Base-by-base conservation (phyloP, 768 basidiomycete species). In the Austroboletus eburneus region DNA sequence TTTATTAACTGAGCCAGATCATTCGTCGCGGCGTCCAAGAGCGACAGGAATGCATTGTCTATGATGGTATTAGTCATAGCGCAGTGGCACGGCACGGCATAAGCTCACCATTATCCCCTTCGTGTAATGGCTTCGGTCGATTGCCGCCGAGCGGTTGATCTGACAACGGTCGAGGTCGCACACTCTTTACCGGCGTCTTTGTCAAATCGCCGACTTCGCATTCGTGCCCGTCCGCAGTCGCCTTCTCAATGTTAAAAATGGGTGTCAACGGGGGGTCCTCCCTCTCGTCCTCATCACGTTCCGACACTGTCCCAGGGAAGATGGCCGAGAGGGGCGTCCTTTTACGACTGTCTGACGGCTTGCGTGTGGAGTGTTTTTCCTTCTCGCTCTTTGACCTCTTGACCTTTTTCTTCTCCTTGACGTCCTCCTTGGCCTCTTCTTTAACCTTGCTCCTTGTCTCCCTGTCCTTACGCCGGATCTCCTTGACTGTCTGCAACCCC, bases 1-100 rank as follows among this genome's bases (percentile, higher is more conserved):
- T 83, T 86, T 62, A 91, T 87, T 4, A 91, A 69, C 45, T 79
- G 78, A 0, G 85, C 88, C 4, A 91, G 75, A 34, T 91, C 88
- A 42, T 87, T 80, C 1, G 88, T 91, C 0, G 85, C 88, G 0
- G 86, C 85, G 51, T 84, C 84, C n/a, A 90, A 68, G 24, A 87
- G 75, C 0, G 81, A 85, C 2, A 88, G 58, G 13, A 79, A 78
- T 50, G 76, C 87, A 77, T 51, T 49, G 4, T 67, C 56, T 67
- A 37, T 2, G 16, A 27, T n/a, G 8, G 41, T 1, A 6, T 51
- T 1, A 57, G 39, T n/a, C 12, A 37, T 3, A 7, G 10, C 3
- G 27, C 12, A 27, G 27, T 9, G 6, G 8, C 0, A 12, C 27
- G 21, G 35, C 3, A n/a, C 4, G 12, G 17, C 5, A 25, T 14